Base-by-base conservation (phyloP, 1,284 basidiomycete species). In the Clitocybe nebularis region DNA sequence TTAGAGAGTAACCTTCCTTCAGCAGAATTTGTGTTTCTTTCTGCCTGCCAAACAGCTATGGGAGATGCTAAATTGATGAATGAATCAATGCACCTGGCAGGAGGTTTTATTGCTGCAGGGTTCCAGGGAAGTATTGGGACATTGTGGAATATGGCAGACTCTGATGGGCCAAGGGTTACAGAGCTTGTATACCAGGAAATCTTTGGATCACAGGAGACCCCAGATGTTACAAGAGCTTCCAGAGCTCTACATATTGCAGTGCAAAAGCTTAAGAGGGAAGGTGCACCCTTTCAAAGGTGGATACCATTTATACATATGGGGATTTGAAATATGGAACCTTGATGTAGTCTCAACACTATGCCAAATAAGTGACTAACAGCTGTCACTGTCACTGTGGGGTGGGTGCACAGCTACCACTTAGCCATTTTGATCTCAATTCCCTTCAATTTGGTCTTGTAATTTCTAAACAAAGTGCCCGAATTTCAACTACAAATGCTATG, bases 251-350 rank as follows among this genome's bases (percentile, higher is more conserved):
- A 56, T 30, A 23, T 51, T 19, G 55, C 58, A 7, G 49, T 59
- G 2, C 35, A 44, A 13, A 30, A 43, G 8, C 28, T 61, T 25
- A 39, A 52, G 14, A 36, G 43, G 24, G 37, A 45, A 19, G 50
- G 49, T 14, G 47, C 45, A 16, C 47, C 51, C 23, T 40, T 48
- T n/a, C 46, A 50, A 25, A 45, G 49, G 11, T 60, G 57, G 57
- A 44, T 56, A 4, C 57, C 56, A 4, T 58, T 58, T 41, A 57
- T 59, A 25, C 56, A 59, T 43, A 51, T 57, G 23, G 56, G 56
- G 13, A 40, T 56, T 39, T 39, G 19, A 17, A n/a, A n/a, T n/a
- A n/a, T n/a, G n/a, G n/a, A n/a, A n/a, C n/a, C n/a, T n/a, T n/a
- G n/a, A n/a, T n/a, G n/a, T n/a, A n/a, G n/a, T n/a, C n/a, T n/a